A percentile compares a stretch with the other conserved stretches of the same genome.
Evolutionary conservation across 768 basidiomycete genomes (phyloP).

Genomic region (Tylopilus sp.): DNA sequence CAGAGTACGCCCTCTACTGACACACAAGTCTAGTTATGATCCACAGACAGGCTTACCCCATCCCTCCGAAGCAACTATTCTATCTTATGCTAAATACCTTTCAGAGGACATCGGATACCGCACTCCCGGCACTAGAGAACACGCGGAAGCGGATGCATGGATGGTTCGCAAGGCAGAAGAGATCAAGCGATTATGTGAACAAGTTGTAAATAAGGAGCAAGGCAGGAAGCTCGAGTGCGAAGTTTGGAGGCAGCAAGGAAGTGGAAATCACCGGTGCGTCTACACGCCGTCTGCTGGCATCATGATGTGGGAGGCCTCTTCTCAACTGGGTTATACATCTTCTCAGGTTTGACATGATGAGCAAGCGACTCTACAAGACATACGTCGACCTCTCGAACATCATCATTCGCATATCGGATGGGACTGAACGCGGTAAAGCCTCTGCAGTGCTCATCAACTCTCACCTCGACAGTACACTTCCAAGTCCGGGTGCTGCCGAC

Average conservation of each 20-base stretch:
- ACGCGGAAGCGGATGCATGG: constrained; percentile 82
- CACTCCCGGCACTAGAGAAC: constrained; percentile 88
- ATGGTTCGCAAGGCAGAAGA: constrained; percentile 64
- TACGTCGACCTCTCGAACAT: constrained; percentile 89
- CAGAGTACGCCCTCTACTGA: not conserved
- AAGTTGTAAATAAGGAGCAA: constrained; percentile 38
- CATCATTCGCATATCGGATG: constrained; percentile 80
- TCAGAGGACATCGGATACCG: constrained; percentile 89
- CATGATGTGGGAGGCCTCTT: not conserved
- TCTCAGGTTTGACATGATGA: constrained; percentile 91
- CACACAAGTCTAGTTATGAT: constrained; percentile 34
- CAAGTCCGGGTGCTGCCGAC: constrained; percentile 85
- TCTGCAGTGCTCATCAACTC: constrained; percentile 86
- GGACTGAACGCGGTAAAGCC: constrained; percentile 64
- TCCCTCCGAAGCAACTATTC: constrained; percentile 68
- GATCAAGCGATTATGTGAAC: constrained; percentile 61
- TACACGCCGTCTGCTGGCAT: not conserved
- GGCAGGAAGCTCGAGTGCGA: constrained; percentile 78
- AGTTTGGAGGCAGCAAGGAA: constrained; percentile 87
- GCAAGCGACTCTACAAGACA: constrained; percentile 75
- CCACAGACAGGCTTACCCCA: constrained; percentile 58
- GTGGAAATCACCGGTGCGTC: constrained; percentile 80
- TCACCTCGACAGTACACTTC: constrained; percentile 87
- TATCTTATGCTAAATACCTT: constrained; percentile 58
- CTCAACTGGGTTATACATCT: not conserved